Base-by-base conservation (phyloP, 768 basidiomycete genomes). In the Hericium rajendrae region DNA sequence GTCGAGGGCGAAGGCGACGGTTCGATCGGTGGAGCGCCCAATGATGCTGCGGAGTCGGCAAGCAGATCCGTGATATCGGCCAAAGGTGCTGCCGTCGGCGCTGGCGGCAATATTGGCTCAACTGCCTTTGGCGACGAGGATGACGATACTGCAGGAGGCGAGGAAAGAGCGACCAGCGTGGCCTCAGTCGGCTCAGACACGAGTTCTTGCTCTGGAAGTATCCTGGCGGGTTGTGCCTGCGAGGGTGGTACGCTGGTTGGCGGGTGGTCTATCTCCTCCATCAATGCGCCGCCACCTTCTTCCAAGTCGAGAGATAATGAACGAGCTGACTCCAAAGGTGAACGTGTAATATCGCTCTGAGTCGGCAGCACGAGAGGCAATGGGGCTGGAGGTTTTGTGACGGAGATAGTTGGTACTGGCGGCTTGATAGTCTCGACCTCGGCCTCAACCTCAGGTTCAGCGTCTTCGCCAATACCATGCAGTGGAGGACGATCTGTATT, bases 371-470 rank as follows among this genome's bases (percentile, higher is more conserved):
- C 76, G 12, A 91, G 80, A 49, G 88, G 88, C 54, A 74, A 69
- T 13, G 89, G 89, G 0, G 79, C 82, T 2, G 88, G 87, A 9
- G 84, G 77, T 71, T 83, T 88, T 37, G 85, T 83, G 57, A 87
- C 71, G 20, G 83, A 79, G 55, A 85, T 82, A 13, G 72, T 76
- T 24, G 85, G 84, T 54, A 83, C 55, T 57, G 69, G 50, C 20
- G 60, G 54, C 20, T 68, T 61, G 37, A 60, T 49, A 15, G 55
- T 51, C 20, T 51, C 16, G 20, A 53, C 55, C 40, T 54, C 60
- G 24, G 59, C 59, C 32, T 32, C 32, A 8, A 32, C 32, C 32
- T 32, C 32, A 32, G 32, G 32, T 32, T 32, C 32, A 37, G 63
- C 52, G 11, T 63, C 48, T 6, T 56, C 62, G 10, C 58, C 32